phyloP scores from a whole-genome alignment of 768 basidiomycete genomes.

The Scleroderma bovista region DNA sequence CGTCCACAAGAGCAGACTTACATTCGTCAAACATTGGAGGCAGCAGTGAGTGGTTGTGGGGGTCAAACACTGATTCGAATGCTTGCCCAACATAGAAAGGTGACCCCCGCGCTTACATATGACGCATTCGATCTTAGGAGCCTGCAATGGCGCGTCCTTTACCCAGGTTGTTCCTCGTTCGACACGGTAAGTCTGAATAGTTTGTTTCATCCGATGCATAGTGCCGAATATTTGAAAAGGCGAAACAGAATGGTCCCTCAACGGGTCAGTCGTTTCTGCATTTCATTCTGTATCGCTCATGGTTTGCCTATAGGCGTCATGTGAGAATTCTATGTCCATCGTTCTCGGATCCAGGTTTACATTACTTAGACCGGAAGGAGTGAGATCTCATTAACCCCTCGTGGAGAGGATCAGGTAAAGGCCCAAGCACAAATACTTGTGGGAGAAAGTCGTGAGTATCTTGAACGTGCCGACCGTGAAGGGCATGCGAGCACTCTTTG shows the following conservation, averaged over 20 bases:
- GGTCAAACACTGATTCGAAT: background rate
- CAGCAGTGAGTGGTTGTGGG: background rate
- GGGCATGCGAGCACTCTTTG: background rate
- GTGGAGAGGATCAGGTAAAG: slow-evolving; percentile 67
- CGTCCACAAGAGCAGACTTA: slow-evolving; percentile 27
- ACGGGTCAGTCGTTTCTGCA: slow-evolving; percentile 47
- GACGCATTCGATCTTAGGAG: background rate
- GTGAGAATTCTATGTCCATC: slow-evolving; percentile 31
- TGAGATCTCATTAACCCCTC: slow-evolving; percentile 81
- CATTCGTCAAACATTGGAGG: slow-evolving; percentile 63
- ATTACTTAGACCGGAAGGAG: slow-evolving; percentile 68
- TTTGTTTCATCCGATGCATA: background rate
- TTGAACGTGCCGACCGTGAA: slow-evolving; percentile 44
- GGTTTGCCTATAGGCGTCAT: slow-evolving; percentile 46
- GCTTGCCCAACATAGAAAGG: background rate
- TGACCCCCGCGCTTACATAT: background rate
- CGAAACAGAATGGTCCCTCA: slow-evolving; percentile 92
- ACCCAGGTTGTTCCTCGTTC: slow-evolving; percentile 74
- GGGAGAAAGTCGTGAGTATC: slow-evolving; percentile 67
- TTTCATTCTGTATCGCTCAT: background rate
- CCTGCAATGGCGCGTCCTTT: slow-evolving; percentile 39
- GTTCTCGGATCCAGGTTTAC: background rate
- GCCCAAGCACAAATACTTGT: slow-evolving; percentile 61
- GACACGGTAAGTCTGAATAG: slow-evolving; percentile 54
- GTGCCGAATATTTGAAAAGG: slow-evolving; percentile 37